Evolutionary conservation across 192 early-diverging fungal genomes (phyloP), one percentile per base, ranked within the genome.

Genomic region (Backusella circina): DNA sequence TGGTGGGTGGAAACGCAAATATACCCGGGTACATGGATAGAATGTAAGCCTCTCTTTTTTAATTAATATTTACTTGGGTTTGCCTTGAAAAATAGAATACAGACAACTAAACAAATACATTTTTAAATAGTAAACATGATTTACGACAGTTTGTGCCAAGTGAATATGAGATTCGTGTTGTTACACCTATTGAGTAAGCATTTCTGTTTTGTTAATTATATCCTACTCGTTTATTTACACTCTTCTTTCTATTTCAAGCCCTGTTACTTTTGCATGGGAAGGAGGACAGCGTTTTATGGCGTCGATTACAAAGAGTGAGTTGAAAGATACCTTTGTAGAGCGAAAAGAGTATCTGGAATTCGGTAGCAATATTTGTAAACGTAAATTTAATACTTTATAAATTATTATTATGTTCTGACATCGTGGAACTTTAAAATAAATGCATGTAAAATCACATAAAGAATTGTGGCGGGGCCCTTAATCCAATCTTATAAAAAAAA

Each of bases 1-100:
- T 93, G 23, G 80, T 89, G 8, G 92, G 92, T n/a, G 92, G 92
- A 16, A 92, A 91, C 74, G 83, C 85, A 10, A 77, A 78, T 30
- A 79, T 93, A 16, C 84, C 84, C n/a, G 92, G 92, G 51, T 89
- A 87, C 68, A 84, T 77, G 70, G 80, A 88, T 30, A 82, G 92
- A 64, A 75, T 93, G 89, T 91, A 83, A 72, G 85, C n/a, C n/a
- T 66, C 15, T 23, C 4, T 3, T 67, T 67, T 35, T 23, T 39
- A 68, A 35, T 35, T 37, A 37, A 39, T 10, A 15, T 68, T 41
- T 26, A 38, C 26, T 21, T 41, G 21, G 4, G 41, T 38, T 23
- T 69, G 7, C 12, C 35, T 68, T 37, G 15, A 74, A 67, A 35
- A 21, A 57, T 9, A 57, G 16, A 18, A 1, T 1, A n/a, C 44